These are phyloP conservation scores for Galeopsis tetrahit DNA, from an alignment of 257 asterid genomes.

Conservation along the genomic window DNA sequence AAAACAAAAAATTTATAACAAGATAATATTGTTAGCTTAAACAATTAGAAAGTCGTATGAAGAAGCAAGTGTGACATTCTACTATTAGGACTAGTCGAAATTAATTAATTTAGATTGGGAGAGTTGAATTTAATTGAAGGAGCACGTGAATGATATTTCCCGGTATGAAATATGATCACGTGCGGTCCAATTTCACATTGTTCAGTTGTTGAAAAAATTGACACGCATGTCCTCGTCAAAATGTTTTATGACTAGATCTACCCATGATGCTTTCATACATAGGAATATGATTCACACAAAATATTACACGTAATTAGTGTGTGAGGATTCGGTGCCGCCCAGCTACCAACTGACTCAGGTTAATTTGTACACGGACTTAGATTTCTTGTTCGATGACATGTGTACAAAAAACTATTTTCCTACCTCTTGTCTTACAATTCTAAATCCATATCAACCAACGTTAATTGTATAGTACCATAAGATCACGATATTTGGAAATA, in stretches of 20 bases:
- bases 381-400: no score
- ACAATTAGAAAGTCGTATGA: conserved; percentile 25
- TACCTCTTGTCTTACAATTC: no score
- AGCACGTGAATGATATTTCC: conserved; percentile 38
- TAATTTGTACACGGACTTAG: no score
- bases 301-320: no score
- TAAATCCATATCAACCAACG: no score
- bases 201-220: not conserved
- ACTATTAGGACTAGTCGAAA: conserved; percentile 7
- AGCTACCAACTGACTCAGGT: no score
- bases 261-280: not conserved
- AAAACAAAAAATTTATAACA: no score
- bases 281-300: no score
- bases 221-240: not conserved
- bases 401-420: no score
- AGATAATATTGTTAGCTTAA: not conserved
- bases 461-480: no score
- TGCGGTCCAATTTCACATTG: conserved; percentile 1
- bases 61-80: conserved; percentile 20
- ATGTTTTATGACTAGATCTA: not conserved
- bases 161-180: conserved; percentile 21
- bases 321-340: no score
- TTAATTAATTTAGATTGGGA: conserved; percentile 1
- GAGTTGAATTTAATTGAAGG: conserved; percentile 17
- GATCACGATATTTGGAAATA: no score